Conservation (phyloP, 768 basidiomycete species). For the Tephrocybe rancida region DNA sequence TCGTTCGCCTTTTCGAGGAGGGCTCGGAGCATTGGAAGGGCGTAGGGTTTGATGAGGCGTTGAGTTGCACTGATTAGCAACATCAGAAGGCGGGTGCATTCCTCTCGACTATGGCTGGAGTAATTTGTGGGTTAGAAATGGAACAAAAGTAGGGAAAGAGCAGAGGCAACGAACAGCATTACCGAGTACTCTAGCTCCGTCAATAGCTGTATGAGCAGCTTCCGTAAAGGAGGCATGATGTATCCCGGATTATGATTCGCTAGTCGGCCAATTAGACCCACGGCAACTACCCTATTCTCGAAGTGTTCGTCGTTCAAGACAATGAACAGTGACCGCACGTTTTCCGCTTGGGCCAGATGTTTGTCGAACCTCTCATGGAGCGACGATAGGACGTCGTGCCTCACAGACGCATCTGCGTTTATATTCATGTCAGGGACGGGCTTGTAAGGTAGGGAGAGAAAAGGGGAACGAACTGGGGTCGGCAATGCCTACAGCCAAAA, state of each 20-base stretch:
- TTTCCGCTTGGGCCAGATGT: constrained; percentile 97
- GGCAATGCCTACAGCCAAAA: constrained; percentile 91
- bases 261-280: constrained; percentile 87
- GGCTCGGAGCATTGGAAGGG: constrained; percentile 88
- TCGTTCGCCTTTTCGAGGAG: constrained; percentile 89
- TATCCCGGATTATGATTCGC: constrained; percentile 96
- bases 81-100: constrained; percentile 90
- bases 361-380: constrained; percentile 95
- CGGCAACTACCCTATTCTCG: constrained; percentile 87
- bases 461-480: constrained; percentile 75
- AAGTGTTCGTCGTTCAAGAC: constrained; percentile 97
- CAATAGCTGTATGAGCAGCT: constrained; percentile 91
- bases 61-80: constrained; percentile 89
- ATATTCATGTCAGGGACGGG: constrained; percentile 1
- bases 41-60: constrained; percentile 93
- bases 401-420: constrained; percentile 68
- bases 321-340: constrained; percentile 93
- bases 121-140: background rate
- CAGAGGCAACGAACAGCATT: constrained; percentile 48
- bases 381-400: constrained; percentile 83
- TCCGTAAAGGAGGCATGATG: constrained; percentile 95
- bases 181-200: constrained; percentile 97
- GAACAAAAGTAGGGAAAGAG: background rate
- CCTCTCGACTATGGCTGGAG: constrained; percentile 78
- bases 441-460: constrained; percentile 3